phyloP scores from a whole-genome alignment of 202 grass and related monocot species.

The Carex arenaria region DNA sequence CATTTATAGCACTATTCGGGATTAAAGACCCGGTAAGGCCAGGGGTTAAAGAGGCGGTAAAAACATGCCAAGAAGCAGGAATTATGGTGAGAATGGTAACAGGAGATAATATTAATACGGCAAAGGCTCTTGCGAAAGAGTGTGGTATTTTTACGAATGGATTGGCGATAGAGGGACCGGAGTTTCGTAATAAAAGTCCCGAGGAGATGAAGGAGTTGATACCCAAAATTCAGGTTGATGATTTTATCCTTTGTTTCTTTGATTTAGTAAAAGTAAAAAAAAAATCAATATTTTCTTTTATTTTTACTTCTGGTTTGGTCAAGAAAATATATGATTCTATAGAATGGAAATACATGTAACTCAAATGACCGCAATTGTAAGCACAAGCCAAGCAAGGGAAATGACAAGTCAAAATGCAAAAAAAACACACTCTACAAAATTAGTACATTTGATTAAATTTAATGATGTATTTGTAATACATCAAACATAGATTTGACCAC shows the following conservation, averaged over 20 bases:
- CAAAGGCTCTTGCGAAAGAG: constrained; percentile 71
- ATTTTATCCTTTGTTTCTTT: neutral
- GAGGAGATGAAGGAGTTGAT: constrained; percentile 75
- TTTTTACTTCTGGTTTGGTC: neutral
- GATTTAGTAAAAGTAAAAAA: neutral
- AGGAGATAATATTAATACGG: constrained; percentile 85
- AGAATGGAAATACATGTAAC: neutral
- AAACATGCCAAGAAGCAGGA: constrained; percentile 52
- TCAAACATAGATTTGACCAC: neutral
- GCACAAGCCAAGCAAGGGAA: neutral
- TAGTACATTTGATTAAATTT: neutral
- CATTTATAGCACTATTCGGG: constrained; percentile 67
- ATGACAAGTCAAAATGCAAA: neutral
- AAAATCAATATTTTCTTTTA: neutral
- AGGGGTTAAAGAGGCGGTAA: constrained; percentile 63
- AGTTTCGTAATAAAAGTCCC: constrained; percentile 55
- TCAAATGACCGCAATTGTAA: neutral
- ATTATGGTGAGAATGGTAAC: constrained; percentile 91
- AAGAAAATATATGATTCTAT: neutral
- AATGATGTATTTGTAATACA: neutral
- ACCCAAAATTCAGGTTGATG: constrained; percentile 68
- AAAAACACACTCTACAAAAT: neutral
- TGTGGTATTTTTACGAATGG: constrained; percentile 83
- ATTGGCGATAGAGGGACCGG: constrained; percentile 67
- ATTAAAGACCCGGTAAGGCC: constrained; percentile 81